Evolutionary conservation across 305 asterid species (phyloP).

Genomic region (Fraxinus latifolia): DNA sequence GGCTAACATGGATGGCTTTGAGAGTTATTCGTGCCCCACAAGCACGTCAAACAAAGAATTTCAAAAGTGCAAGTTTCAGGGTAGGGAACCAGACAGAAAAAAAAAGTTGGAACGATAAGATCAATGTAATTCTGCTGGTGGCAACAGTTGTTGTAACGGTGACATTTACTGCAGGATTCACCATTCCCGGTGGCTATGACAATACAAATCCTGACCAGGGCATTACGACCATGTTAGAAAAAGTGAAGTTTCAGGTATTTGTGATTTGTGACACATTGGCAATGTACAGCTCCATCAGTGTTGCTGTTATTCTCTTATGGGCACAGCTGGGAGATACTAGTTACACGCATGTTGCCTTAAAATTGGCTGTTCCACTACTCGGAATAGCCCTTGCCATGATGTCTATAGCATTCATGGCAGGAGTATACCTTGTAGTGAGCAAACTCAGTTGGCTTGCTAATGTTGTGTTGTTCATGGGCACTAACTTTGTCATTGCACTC

Average conservation of each 20-base stretch:
- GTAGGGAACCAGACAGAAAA: constrained; percentile 29
- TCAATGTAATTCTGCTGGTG: constrained; percentile 42
- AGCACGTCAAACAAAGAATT: constrained; percentile 20
- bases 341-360: constrained; percentile 35
- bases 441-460: constrained; percentile 50
- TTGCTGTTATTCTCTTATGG: constrained; percentile 43
- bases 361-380: constrained; percentile 36
- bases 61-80: constrained; percentile 23
- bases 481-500: constrained; percentile 24
- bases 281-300: constrained; percentile 42
- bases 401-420: constrained; percentile 46
- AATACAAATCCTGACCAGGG: constrained; percentile 35
- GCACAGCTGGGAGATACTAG: constrained; percentile 52
- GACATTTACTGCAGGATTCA: constrained; percentile 48
- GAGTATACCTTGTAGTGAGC: constrained; percentile 43
- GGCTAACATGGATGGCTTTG: constrained; percentile 44
- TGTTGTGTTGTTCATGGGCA: constrained; percentile 34
- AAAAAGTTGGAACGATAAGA: constrained; percentile 43
- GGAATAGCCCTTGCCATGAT: constrained; percentile 46
- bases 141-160: constrained; percentile 52
- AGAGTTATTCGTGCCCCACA: constrained; percentile 40
- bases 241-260: constrained; percentile 37
- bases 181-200: constrained; percentile 51
- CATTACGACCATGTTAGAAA: constrained; percentile 37
- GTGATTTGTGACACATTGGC: constrained; percentile 46